phyloP scores from a whole-genome alignment of 306 rosid genomes.

The Sicyos edulis region DNA sequence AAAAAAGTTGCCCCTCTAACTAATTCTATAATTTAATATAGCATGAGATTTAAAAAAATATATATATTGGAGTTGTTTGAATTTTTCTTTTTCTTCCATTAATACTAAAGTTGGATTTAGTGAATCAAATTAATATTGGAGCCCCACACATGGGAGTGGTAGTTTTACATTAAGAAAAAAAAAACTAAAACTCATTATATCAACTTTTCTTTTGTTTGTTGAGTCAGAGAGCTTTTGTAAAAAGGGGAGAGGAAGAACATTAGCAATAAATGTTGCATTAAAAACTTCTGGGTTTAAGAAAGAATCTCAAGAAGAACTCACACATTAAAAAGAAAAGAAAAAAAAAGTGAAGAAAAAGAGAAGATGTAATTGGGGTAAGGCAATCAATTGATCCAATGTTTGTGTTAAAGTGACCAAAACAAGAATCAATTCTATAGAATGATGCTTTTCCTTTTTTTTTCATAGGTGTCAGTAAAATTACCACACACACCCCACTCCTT shows the following conservation, averaged over 20 bases:
- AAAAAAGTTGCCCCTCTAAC: too few species aligned
- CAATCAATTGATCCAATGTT: slow-evolving; percentile 15
- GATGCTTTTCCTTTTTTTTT: slow-evolving; percentile 7
- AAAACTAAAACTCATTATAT: background rate
- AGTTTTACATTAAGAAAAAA: background rate
- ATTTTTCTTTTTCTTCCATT: background rate
- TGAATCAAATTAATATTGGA: background rate
- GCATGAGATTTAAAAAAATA: too few species aligned
- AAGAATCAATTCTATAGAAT: slow-evolving; percentile 13
- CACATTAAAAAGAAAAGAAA: too few species aligned
- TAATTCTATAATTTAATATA: too few species aligned
- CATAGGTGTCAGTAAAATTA: slow-evolving; percentile 8
- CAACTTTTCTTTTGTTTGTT: background rate
- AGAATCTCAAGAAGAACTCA: background rate
- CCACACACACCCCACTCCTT: slow-evolving; percentile 5
- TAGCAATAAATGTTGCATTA: slow-evolving; percentile 11
- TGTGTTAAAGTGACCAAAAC: slow-evolving; percentile 10
- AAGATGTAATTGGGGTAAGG: slow-evolving; percentile 3
- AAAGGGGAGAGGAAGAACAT: background rate
- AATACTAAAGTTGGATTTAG: background rate
- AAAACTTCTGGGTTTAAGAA: slow-evolving; percentile 1
- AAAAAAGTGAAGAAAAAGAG: background rate
- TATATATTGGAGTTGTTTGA: too few species aligned
- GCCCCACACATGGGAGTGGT: background rate
- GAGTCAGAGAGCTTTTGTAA: slow-evolving; percentile 6